Conservation (phyloP, 1,139 yeast genomes). For the Hansenula anomala region DNA sequence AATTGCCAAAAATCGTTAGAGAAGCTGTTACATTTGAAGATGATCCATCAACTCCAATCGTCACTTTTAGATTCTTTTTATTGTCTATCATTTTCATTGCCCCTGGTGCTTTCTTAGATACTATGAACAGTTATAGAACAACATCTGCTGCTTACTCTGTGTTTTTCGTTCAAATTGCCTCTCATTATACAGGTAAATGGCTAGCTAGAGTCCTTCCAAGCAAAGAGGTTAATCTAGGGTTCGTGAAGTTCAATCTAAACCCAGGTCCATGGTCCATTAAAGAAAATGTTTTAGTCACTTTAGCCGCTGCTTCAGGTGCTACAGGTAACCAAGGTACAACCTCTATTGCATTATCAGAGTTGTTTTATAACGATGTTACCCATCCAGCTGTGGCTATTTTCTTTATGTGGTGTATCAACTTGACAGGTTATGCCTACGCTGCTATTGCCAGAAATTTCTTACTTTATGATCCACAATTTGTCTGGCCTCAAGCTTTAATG, state of each 20-base stretch:
- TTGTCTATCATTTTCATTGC: constrained; percentile 35
- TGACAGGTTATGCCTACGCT: constrained; percentile 42
- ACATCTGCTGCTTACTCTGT: constrained; percentile 44
- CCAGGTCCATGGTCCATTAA: constrained; percentile 47
- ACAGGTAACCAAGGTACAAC: constrained; percentile 42
- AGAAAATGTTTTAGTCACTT: constrained; percentile 26
- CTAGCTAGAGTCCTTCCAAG: constrained; percentile 32
- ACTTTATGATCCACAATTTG: constrained; percentile 34
- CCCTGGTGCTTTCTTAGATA: constrained; percentile 45
- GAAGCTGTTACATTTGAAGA: constrained; percentile 30
- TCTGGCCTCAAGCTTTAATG: constrained; percentile 46
- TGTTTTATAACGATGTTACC: constrained; percentile 32
- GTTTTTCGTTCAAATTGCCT: constrained; percentile 40
- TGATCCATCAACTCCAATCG: constrained; percentile 32
- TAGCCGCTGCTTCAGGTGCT: constrained; percentile 45
- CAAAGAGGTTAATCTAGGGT: constrained; percentile 21
- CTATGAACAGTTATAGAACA: constrained; percentile 43
- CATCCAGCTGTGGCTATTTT: constrained; percentile 30
- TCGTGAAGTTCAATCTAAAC: constrained; percentile 28
- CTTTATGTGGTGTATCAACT: constrained; percentile 43
- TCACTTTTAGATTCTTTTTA: constrained; percentile 39
- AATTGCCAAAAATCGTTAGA: constrained; percentile 29
- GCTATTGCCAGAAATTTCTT: constrained; percentile 38
- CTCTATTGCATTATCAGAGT: constrained; percentile 37
- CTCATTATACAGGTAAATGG: constrained; percentile 40